Percentiles rank a stretch among this genome's conserved stretches.
Conservation (phyloP, 1,139 yeast genomes). For the Yarrowia galli region DNA sequence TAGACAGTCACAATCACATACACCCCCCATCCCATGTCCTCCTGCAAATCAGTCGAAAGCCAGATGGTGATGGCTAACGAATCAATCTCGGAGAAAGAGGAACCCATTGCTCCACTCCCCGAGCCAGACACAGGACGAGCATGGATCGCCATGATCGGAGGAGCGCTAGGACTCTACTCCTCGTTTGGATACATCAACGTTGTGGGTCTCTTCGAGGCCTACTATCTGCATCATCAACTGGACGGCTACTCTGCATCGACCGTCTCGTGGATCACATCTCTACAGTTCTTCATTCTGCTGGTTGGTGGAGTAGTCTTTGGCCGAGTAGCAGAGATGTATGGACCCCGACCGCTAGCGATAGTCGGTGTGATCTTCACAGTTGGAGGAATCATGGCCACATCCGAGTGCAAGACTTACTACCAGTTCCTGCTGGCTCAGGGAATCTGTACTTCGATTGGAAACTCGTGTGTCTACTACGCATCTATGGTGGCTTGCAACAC, state of each 20-base stretch:
- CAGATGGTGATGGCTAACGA: background rate
- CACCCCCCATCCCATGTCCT: constrained; percentile 1
- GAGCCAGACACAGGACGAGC: constrained; percentile 27
- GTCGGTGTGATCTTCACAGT: constrained; percentile 19
- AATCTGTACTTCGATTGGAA: constrained; percentile 31
- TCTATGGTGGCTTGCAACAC: constrained; percentile 21
- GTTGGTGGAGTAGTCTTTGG: constrained; percentile 30
- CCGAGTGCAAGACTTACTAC: constrained; percentile 30
- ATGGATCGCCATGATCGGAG: constrained; percentile 36
- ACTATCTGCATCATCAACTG: constrained; percentile 36
- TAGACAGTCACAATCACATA: background rate
- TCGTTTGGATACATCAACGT: constrained; percentile 38
- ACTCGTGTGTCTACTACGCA: constrained; percentile 33
- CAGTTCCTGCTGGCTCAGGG: constrained; percentile 35
- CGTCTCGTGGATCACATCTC: constrained; percentile 38
- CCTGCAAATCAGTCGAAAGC: constrained; percentile 16
- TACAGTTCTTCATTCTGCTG: constrained; percentile 34
- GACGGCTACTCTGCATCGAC: constrained; percentile 32
- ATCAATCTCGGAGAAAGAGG: constrained; percentile 13
- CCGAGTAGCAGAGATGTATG: constrained; percentile 29
- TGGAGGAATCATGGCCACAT: constrained; percentile 35
- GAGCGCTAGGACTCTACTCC: constrained; percentile 11
- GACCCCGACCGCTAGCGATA: constrained; percentile 26
- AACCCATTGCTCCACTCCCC: background rate
- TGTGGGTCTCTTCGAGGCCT: constrained; percentile 35